Evolutionary conservation across 306 rosid genomes (phyloP).

Genomic region (Hippophae rhamnoides): DNA sequence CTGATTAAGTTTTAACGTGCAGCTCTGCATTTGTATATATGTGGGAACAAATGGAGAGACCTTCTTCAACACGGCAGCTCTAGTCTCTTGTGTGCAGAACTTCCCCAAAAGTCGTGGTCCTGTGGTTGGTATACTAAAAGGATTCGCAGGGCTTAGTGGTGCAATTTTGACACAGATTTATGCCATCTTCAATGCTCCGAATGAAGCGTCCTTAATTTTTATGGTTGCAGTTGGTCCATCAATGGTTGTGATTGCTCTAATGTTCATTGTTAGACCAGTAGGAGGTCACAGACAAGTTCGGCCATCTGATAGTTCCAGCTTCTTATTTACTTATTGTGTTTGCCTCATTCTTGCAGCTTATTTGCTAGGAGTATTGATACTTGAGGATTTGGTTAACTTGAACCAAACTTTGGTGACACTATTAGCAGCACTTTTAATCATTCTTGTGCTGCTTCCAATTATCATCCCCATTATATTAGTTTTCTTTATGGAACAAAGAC

Average conservation of each 20-base stretch:
- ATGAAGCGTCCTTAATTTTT: conserved; percentile 43
- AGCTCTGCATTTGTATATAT: conserved; percentile 70
- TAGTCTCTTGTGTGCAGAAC: conserved; percentile 59
- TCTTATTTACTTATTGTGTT: conserved; percentile 44
- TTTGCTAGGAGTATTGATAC: conserved; percentile 45
- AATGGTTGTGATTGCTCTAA: conserved; percentile 38
- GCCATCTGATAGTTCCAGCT: conserved; percentile 43
- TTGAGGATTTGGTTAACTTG: conserved; percentile 38
- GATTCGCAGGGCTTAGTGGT: conserved; percentile 63
- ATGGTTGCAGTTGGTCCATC: conserved; percentile 64
- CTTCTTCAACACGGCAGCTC: conserved; percentile 70
- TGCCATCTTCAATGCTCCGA: conserved; percentile 36
- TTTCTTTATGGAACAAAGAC: conserved; percentile 39
- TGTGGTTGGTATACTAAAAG: conserved; percentile 66
- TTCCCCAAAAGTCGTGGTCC: conserved; percentile 68
- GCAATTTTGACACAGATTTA: conserved; percentile 56
- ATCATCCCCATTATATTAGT: conserved; percentile 42
- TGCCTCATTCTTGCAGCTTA: conserved; percentile 66
- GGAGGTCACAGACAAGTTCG: conserved; percentile 37
- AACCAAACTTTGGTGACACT: conserved; percentile 29
- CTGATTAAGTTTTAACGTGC: conserved; percentile 8
- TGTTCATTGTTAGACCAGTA: conserved; percentile 61
- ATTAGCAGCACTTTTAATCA: conserved; percentile 24
- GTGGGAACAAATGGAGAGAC: conserved; percentile 93
- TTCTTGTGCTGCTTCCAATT: conserved; percentile 44